A percentile compares a stretch with the other conserved stretches of the same genome.
These are phyloP conservation scores for Xylaria hypoxylon DNA, from an alignment of 2,329 filamentous ascomycete species.

Conservation along the genomic window DNA sequence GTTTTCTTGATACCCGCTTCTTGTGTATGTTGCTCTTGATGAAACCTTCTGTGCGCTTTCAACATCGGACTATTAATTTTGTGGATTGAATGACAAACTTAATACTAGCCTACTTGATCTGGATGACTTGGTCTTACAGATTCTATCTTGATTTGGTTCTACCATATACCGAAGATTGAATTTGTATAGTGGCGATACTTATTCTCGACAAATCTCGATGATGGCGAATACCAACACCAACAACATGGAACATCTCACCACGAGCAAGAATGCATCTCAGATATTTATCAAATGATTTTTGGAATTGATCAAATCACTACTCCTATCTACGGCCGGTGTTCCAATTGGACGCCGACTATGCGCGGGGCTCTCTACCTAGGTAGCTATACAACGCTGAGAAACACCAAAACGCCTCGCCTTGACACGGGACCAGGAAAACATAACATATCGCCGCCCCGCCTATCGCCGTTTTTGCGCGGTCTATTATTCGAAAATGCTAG, in stretches of 20 bases:
- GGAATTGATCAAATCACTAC: slow-evolving; percentile 4
- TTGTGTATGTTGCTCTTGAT: no score
- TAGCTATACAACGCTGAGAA: slow-evolving; percentile 25
- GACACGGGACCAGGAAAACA: background rate
- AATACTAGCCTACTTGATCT: background rate
- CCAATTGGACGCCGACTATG: background rate
- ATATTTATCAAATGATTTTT: background rate
- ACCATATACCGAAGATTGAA: background rate
- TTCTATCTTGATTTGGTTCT: background rate
- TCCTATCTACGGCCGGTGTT: background rate
- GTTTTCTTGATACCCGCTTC: background rate
- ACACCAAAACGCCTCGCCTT: slow-evolving; percentile 34
- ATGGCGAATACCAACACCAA: background rate
- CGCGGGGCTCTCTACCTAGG: background rate
- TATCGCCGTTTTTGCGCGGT: slow-evolving; percentile 4
- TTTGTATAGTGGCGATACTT: background rate
- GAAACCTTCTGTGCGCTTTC: background rate
- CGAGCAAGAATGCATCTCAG: background rate
- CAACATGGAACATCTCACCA: background rate
- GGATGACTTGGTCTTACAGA: background rate
- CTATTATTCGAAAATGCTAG: slow-evolving; percentile 22
- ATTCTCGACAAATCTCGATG: background rate
- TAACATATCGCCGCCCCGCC: background rate
- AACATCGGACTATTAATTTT: background rate
- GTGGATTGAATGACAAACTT: background rate